A percentile compares a stretch with the other conserved stretches of the same genome.
phyloP scores from a whole-genome alignment of 257 asterid species.

The Solanum dulcamara region DNA sequence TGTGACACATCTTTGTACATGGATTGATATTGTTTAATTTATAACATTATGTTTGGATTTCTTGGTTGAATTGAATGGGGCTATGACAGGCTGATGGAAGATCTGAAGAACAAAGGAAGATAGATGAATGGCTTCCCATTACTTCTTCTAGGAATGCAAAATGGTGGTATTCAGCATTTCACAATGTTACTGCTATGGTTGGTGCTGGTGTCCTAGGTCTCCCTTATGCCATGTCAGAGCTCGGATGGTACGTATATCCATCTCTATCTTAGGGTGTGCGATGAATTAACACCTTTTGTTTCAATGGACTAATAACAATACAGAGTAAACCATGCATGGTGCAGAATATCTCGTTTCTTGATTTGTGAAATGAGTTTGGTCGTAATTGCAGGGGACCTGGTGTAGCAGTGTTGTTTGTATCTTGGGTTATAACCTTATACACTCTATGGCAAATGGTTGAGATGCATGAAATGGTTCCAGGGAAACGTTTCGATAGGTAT shows the following conservation, averaged over 20 bases:
- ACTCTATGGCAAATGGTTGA: conserved; percentile 65
- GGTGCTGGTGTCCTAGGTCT: conserved; percentile 38
- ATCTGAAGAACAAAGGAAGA: conserved; percentile 18
- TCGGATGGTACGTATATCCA: conserved; percentile 21
- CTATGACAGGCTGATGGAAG: conserved; percentile 9
- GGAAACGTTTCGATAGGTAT: conserved; percentile 44
- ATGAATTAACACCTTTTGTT: background rate
- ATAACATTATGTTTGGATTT: background rate
- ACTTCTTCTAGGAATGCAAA: conserved; percentile 30
- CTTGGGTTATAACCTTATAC: conserved; percentile 47
- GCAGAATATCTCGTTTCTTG: background rate
- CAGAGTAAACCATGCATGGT: too few species aligned
- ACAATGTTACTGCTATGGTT: conserved; percentile 36
- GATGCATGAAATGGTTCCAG: conserved; percentile 61
- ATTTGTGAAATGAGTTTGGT: background rate
- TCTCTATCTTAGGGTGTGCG: background rate
- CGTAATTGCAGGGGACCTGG: conserved; percentile 40
- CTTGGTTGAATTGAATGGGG: background rate
- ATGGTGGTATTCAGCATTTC: conserved; percentile 44
- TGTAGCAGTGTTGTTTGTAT: conserved; percentile 16
- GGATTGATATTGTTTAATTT: too few species aligned
- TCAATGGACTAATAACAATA: background rate
- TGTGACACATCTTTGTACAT: background rate
- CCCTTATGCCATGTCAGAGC: conserved; percentile 33
- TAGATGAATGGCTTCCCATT: conserved; percentile 41